Evolutionary conservation across 1,284 basidiomycete species (phyloP).

Genomic region (Microbotryum intermedium): DNA sequence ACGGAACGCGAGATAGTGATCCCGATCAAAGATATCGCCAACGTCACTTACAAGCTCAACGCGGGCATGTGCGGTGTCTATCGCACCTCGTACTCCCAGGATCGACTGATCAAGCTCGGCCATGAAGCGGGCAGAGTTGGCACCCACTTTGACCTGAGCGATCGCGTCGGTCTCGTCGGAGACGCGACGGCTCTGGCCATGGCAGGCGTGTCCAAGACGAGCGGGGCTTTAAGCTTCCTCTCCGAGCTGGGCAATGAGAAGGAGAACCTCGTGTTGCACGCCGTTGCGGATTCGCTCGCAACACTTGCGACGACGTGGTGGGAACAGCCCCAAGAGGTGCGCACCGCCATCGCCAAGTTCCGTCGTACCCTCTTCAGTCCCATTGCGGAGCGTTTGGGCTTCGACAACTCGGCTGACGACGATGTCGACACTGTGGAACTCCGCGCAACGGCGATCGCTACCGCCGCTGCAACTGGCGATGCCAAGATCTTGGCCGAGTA

Average conservation of each 20-base stretch:
- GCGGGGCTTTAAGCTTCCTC: constrained; percentile 36
- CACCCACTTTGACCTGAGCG: constrained; percentile 56
- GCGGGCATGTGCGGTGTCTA: constrained; percentile 83
- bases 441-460: constrained; percentile 61
- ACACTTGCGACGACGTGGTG: constrained; percentile 67
- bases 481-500: constrained; percentile 58
- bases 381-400: constrained; percentile 68
- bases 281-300: constrained; percentile 51
- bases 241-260: constrained; percentile 45
- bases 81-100: constrained; percentile 78
- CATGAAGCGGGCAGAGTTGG: constrained; percentile 60
- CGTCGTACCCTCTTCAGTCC: constrained; percentile 56
- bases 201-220: constrained; percentile 40
- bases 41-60: constrained; percentile 74
- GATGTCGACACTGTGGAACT: constrained; percentile 63
- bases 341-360: constrained; percentile 50
- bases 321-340: constrained; percentile 60
- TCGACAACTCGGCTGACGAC: constrained; percentile 61
- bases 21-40: constrained; percentile 45
- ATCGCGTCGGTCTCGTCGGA: constrained; percentile 40
- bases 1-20: constrained; percentile 58
- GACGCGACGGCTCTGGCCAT: constrained; percentile 40
- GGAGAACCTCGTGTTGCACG: constrained; percentile 57
- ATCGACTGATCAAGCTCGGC: constrained; percentile 69
- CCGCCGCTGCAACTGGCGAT: constrained; percentile 48